Percentiles rank a stretch among this genome's conserved stretches.
Conservation (phyloP, 2,329 filamentous ascomycete genomes). For the Cyphellophora europaea region DNA sequence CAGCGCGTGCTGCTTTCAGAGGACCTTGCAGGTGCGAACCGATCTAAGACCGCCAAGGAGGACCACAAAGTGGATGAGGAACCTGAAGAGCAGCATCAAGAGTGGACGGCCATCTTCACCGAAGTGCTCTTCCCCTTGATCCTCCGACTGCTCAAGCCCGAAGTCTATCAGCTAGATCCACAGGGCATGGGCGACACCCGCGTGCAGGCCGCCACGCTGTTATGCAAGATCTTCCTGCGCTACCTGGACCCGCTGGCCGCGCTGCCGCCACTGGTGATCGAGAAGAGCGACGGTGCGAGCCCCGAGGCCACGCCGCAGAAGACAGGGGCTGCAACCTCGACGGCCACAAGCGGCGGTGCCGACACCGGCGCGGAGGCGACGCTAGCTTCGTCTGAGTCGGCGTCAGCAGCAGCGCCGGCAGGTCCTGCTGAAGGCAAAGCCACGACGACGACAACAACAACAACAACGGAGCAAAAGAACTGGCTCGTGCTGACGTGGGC, state of each 20-base stretch:
- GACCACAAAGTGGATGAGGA: constrained; percentile 1
- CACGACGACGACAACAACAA: neutral
- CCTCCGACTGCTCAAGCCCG: constrained; percentile 76
- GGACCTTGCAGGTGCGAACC: no score
- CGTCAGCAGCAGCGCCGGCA: no score
- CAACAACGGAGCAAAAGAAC: constrained; percentile 2
- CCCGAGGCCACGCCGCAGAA: neutral
- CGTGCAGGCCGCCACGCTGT: constrained; percentile 78
- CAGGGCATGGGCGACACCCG: constrained; percentile 92
- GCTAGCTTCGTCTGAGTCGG: no score
- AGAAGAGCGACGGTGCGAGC: neutral
- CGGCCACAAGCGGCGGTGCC: neutral
- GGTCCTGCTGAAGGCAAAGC: neutral
- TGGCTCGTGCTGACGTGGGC: constrained; percentile 50
- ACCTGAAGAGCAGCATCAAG: constrained; percentile 24
- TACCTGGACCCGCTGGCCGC: constrained; percentile 74
- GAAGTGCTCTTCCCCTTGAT: constrained; percentile 92
- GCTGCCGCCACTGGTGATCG: constrained; percentile 4
- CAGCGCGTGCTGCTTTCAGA: constrained; percentile 80
- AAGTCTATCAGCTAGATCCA: constrained; percentile 85
- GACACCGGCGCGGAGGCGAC: neutral
- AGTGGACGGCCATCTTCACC: constrained; percentile 92
- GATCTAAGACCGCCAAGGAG: constrained; percentile 7
- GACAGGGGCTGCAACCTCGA: neutral
- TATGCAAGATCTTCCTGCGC: constrained; percentile 93